Base-by-base conservation (phyloP, 2,329 filamentous ascomycete genomes). In the Sporothrix brunneoviolacea region DNA sequence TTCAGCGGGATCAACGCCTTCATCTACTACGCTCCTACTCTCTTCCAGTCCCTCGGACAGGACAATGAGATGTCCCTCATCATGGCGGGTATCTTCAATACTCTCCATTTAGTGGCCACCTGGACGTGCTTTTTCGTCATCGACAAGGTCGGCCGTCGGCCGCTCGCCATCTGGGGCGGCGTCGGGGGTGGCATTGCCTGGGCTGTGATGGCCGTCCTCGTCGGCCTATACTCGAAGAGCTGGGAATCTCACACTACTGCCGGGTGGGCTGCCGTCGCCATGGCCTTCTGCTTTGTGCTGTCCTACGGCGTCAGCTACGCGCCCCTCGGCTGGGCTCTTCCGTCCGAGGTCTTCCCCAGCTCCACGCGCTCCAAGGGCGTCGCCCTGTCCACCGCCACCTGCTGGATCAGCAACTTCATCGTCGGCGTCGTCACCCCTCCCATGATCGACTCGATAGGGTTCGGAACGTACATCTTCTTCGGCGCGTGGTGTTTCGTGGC, bases 371-470 rank as follows among this genome's bases (percentile, higher is more conserved):
- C 77, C 10, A 79, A 79, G 12, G 79, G 79, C 45, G 84, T 84
- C 59, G 82, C 82, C 1, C 65, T 85, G 35, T 77, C 77, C 2
- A 84, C 81, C 0, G 77, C 74, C 40, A 74, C 73, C 32, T 82
- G 80, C 64, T 81, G 78, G 77, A 67, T 76, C 15, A 76, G 74
- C 64, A 80, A 82, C 63, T 84, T n/a, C n/a, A n/a, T n/a, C n/a
- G n/a, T n/a, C n/a, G n/a, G n/a, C n/a, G n/a, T n/a, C n/a, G n/a
- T n/a, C n/a, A n/a, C n/a, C n/a, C n/a, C n/a, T n/a, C n/a, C n/a
- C n/a, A n/a, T n/a, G n/a, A n/a, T n/a, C n/a, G n/a, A n/a, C n/a
- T n/a, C n/a, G n/a, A n/a, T n/a, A n/a, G n/a, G n/a, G n/a, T n/a
- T n/a, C n/a, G n/a, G n/a, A n/a, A n/a, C n/a, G n/a, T n/a, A n/a